phyloP scores from a whole-genome alignment of 192 early-diverging fungal genomes.

The Coemansia sp. region DNA sequence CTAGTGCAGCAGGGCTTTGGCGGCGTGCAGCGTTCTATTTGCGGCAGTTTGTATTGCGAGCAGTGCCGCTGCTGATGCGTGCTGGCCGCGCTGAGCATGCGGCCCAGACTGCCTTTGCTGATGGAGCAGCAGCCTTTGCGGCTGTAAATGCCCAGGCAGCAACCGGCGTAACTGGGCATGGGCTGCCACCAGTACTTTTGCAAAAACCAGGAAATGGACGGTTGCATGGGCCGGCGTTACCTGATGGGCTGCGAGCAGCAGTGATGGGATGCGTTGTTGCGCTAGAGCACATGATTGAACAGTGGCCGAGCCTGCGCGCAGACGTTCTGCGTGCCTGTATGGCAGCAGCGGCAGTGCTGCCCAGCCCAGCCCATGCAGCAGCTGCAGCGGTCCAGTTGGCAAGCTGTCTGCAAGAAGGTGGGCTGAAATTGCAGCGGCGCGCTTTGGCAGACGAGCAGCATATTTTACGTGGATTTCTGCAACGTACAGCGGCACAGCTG shows the following conservation, averaged over 20 bases:
- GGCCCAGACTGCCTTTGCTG: constrained; percentile 34
- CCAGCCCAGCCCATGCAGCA: constrained; percentile 45
- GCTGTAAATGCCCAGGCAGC: constrained; percentile 32
- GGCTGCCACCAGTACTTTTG: neutral
- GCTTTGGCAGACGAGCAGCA: constrained; percentile 42
- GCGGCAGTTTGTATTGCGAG: constrained; percentile 46
- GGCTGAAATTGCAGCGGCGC: constrained; percentile 14
- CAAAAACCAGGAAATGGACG: neutral
- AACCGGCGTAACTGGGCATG: constrained; percentile 13
- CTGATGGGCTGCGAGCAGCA: neutral
- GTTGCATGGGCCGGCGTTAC: neutral
- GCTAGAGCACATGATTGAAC: constrained; percentile 12
- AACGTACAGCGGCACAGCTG: constrained; percentile 17
- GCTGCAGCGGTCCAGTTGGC: constrained; percentile 33
- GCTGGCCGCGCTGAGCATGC: constrained; percentile 18
- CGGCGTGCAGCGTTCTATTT: constrained; percentile 44
- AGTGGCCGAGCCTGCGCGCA: constrained; percentile 16
- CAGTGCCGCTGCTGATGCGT: constrained; percentile 43
- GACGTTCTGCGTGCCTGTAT: constrained; percentile 48
- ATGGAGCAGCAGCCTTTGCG: constrained; percentile 45
- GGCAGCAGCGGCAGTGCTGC: constrained; percentile 40
- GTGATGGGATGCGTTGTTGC: constrained; percentile 37
- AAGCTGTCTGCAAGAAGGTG: constrained; percentile 22
- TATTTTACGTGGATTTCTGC: constrained; percentile 29
- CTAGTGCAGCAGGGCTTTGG: constrained; percentile 23